Base-by-base conservation (phyloP, 2,329 filamentous ascomycete species). In the Fusarium luffae region DNA sequence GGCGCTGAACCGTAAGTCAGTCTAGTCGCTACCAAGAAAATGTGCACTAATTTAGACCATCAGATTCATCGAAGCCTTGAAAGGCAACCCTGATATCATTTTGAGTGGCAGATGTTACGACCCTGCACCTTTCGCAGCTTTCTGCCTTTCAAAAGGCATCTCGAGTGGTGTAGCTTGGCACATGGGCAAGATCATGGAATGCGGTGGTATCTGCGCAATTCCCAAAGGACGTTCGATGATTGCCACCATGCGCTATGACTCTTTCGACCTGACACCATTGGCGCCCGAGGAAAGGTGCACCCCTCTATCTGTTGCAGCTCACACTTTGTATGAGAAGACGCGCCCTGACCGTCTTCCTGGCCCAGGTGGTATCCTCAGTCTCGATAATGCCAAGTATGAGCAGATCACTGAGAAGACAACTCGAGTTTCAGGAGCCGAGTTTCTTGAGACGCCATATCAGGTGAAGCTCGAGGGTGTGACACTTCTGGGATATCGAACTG, bases 181-280 rank as follows among this genome's bases (percentile, higher is more conserved):
- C 65, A 85, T 87, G 83, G 85, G 85, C 11, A 87, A 88, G 76
- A 83, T 86, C 37, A 80, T 86, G 77, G 85, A 86, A 68, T 87
- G 85, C 41, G 84, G 84, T 2, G 78, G 81, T 6, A 70, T 79
- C 5, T 86, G 84, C 65, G 80, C 83, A 0, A 72, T 78, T 4
- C 85, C 84, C 0, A 87, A 86, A 65, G 79, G 80, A 0, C 74
- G 74, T 1, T 81, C 78, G 7, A 81, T 80, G 37, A 75, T 81
- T 13, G 82, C 82, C 0, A 82, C 79, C 0, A 69, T 85, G n/a
- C 78, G 79, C 2, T 57, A 47, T 10, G 74, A 82, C 30, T 81
- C 82, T 6, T 87, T 87, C 61, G 83, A 85, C 55, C 75, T 87
- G 9, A 76, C 72, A 1, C 84, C 85, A 0, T 63, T 84, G 0